Evolutionary conservation across 805 yeast genomes (phyloP), one percentile per base, ranked within the genome.

Genomic region (Ogataea polymorpha): DNA sequence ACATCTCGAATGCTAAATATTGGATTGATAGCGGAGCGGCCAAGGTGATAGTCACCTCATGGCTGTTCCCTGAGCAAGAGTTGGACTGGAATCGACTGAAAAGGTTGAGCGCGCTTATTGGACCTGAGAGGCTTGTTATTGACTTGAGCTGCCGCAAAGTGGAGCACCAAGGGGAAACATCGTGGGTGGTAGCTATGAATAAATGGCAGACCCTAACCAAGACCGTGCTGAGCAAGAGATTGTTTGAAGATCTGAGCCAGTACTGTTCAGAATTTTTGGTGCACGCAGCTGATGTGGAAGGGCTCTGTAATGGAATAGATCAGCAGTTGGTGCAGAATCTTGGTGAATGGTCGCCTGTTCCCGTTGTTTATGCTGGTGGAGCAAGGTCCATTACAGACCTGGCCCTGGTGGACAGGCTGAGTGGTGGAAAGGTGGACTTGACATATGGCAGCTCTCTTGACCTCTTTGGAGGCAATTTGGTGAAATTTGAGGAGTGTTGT

Each of bases 231-330:
- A 69, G 68, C 35, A 59, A 62, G 36, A 75, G 73, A 18, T 74
- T 84, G 20, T 74, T 93, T 44, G 58, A 53, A 4, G 45, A 62
- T 34, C 70, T 93, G 28, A 64, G 82, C 7, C 41, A 68, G 35
- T 86, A 82, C 63, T 87, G 97, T 54, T 75, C 79, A 49, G 99
- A 93, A 65, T 86, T 91, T 56, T 67, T 93, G 39, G 82, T 93
- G 13, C 99, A 93, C 66, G 99, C 99, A 3, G 99, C 99, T 0
- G 99, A 93, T 63, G 98, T 93, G 3, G 99, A 93, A 64, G 99
- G 99, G 0, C 70, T 93, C 13, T 93, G 99, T 61, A 75, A 79
- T 30, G 99, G 99, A 1, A 86, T 93, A 24, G 99, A 93, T 56
- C 80, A 81, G 56, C 75, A 79, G 13, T 68, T 93, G 31, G 97